phyloP scores from a whole-genome alignment of 2,329 filamentous ascomycete genomes.

The Acrocalymma vagum region DNA sequence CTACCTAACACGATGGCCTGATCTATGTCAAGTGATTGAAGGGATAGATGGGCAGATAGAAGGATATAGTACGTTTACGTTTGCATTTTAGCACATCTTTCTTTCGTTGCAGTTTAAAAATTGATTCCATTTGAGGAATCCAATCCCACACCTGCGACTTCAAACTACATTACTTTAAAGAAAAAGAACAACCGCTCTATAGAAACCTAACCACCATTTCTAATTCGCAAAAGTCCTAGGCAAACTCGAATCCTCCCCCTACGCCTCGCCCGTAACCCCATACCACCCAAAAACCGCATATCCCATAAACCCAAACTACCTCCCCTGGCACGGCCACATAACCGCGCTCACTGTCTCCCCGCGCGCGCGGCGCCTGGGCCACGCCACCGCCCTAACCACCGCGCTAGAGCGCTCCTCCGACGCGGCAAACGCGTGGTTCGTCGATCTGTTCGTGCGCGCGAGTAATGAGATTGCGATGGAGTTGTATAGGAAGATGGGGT shows the following conservation, averaged over 20 bases:
- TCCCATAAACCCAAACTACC: conserved; percentile 69
- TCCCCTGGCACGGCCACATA: conserved; percentile 99
- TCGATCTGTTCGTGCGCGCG: conserved; percentile 90
- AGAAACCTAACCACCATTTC: conserved; percentile 6
- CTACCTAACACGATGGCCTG: conserved; percentile 95
- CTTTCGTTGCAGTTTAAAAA: no score
- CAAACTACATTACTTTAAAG: no score
- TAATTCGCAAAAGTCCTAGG: conserved; percentile 77
- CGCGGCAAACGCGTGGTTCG: conserved; percentile 87
- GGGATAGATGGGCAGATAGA: conserved; percentile 87
- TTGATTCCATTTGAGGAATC: no score
- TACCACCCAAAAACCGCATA: conserved; percentile 66
- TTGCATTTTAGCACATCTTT: conserved; percentile 6
- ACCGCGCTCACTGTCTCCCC: conserved; percentile 94
- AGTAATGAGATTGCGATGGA: conserved; percentile 88
- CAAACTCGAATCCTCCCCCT: conserved; percentile 85
- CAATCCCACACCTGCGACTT: no score
- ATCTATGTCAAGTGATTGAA: conserved; percentile 91
- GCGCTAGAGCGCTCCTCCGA: conserved; percentile 85
- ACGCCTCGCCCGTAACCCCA: conserved; percentile 75
- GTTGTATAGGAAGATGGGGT: conserved; percentile 89
- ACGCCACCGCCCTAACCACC: conserved; percentile 83
- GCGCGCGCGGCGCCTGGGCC: conserved; percentile 82
- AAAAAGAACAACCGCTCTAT: background rate
- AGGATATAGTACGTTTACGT: conserved; percentile 85